A percentile compares a stretch with the other conserved stretches of the same genome.
Evolutionary conservation across 331 rosid species (phyloP).

Genomic region (Spiraea crenata): DNA sequence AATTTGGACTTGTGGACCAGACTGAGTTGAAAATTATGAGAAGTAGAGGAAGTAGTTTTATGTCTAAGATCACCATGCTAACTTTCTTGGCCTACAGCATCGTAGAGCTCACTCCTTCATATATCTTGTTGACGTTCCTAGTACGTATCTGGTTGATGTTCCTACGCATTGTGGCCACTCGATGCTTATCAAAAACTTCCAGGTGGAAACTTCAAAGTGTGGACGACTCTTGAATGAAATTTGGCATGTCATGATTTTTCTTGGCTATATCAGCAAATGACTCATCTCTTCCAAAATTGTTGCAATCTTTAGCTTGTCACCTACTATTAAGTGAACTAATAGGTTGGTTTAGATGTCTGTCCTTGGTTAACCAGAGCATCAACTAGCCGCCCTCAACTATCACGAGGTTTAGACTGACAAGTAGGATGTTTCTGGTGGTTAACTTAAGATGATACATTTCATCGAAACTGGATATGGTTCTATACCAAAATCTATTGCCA

Average conservation of each 20-base stretch:
- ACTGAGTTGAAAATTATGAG: slow-evolving; percentile 1
- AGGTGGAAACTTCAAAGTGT: neutral
- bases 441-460: neutral
- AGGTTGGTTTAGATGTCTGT: neutral
- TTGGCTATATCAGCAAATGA: neutral
- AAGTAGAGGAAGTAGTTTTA: neutral
- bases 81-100: neutral
- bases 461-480: neutral
- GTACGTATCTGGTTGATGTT: neutral
- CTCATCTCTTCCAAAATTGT: neutral
- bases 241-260: neutral
- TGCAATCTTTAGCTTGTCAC: neutral
- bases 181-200: neutral
- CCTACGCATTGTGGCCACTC: neutral
- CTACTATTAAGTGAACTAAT: neutral
- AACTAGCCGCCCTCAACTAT: neutral
- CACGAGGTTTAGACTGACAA: neutral
- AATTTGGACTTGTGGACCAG: slow-evolving; percentile 3
- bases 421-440: neutral
- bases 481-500: no score
- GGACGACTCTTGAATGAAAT: neutral
- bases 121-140: neutral
- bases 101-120: neutral
- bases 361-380: neutral
- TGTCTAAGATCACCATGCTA: neutral